These are phyloP conservation scores for Euphorbia celastroides DNA, from an alignment of 441 rosid genomes.

Conservation along the genomic window DNA sequence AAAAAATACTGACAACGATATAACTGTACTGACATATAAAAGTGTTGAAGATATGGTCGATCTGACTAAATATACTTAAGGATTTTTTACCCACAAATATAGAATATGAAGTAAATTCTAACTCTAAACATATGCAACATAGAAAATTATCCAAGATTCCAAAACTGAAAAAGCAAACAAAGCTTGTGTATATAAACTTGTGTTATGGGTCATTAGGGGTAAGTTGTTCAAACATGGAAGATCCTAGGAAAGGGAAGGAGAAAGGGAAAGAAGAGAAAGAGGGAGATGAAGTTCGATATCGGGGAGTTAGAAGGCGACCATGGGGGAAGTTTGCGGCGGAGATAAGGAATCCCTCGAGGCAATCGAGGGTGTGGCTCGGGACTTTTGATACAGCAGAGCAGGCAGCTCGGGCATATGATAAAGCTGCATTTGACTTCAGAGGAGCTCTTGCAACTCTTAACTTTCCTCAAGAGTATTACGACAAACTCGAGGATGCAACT, in stretches of 20 bases:
- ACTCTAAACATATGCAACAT: neutral
- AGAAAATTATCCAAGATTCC: neutral
- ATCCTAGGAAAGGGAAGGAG: conserved; percentile 18
- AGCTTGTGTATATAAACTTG: neutral
- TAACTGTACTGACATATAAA: neutral
- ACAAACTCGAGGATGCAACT: conserved; percentile 22
- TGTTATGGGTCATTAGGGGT: neutral
- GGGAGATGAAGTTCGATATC: conserved; percentile 35
- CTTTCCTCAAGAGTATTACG: conserved; percentile 46
- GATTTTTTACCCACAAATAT: neutral
- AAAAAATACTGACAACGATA: neutral
- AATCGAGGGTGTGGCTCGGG: conserved; percentile 52
- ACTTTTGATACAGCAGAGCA: conserved; percentile 56
- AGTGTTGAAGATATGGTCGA: neutral
- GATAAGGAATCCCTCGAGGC: conserved; percentile 52
- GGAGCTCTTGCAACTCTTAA: conserved; percentile 54
- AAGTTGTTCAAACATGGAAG: conserved; percentile 22
- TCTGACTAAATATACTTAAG: neutral
- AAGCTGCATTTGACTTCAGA: conserved; percentile 45
- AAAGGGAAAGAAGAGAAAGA: conserved; percentile 24
- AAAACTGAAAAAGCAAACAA: conserved; percentile 16
- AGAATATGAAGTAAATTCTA: neutral
- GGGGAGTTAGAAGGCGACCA: conserved; percentile 59
- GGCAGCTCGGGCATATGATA: conserved; percentile 63
- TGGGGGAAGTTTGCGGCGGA: conserved; percentile 72